These are phyloP conservation scores for Apiosordaria backusii DNA, from an alignment of 495 filamentous ascomycete genomes.

Conservation along the genomic window DNA sequence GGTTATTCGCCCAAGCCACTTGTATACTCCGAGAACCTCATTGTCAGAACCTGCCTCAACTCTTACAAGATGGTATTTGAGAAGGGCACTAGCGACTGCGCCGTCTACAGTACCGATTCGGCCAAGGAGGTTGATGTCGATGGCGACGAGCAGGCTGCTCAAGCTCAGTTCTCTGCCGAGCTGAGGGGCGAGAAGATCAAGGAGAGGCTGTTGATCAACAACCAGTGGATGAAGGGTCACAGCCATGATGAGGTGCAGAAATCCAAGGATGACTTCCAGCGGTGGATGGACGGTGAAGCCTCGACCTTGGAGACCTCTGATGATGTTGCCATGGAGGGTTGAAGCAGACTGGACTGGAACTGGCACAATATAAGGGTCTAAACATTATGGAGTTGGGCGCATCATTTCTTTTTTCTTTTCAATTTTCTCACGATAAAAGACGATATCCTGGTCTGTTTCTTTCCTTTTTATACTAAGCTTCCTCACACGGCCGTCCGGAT, in stretches of 20 bases:
- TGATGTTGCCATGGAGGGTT: slow-evolving; percentile 29
- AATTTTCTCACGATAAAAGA: not conserved
- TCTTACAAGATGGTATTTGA: slow-evolving; percentile 79
- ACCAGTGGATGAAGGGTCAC: slow-evolving; percentile 68
- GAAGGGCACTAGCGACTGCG: slow-evolving; percentile 57
- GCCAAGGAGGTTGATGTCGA: slow-evolving; percentile 30
- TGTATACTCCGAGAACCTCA: slow-evolving; percentile 67
- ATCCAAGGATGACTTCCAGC: slow-evolving; percentile 58
- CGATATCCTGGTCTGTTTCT: not conserved
- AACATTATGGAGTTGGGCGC: not conserved
- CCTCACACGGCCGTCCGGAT: not conserved
- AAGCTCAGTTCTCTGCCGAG: slow-evolving; percentile 49
- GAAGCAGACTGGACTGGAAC: not conserved
- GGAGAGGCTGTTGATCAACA: slow-evolving; percentile 73
- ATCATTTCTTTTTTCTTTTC: not conserved
- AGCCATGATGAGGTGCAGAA: slow-evolving; percentile 69
- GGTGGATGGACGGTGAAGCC: slow-evolving; percentile 43
- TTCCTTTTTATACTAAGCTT: not conserved
- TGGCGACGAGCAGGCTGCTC: slow-evolving; percentile 38
- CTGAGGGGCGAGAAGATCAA: slow-evolving; percentile 59
- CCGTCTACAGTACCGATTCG: slow-evolving; percentile 41
- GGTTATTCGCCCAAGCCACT: slow-evolving; percentile 52
- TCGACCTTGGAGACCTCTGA: slow-evolving; percentile 9
- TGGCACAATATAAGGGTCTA: not conserved
- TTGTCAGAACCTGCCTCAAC: slow-evolving; percentile 74